These are phyloP conservation scores for Diplodia mutila DNA, from an alignment of 2,329 filamentous ascomycete genomes.

Conservation along the genomic window DNA sequence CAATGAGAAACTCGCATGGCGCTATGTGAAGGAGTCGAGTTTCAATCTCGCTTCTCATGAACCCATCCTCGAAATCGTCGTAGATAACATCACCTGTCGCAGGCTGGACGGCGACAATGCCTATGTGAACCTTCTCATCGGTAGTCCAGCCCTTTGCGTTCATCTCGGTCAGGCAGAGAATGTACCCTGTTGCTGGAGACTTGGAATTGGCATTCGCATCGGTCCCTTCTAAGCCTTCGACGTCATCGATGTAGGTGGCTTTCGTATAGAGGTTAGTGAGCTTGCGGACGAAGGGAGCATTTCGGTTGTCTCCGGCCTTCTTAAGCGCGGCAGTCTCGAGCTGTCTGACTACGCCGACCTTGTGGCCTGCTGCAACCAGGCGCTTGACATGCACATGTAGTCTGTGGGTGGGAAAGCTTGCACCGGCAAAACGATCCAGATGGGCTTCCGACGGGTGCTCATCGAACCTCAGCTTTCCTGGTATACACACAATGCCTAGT, in stretches of 20 bases:
- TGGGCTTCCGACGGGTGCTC: constrained; percentile 94
- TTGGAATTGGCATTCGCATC: constrained; percentile 58
- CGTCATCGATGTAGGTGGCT: constrained; percentile 94
- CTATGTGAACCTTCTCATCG: constrained; percentile 91
- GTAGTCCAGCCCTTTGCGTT: constrained; percentile 79
- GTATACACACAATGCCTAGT: constrained; percentile 93
- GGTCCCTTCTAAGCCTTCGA: constrained; percentile 71
- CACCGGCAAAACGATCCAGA: constrained; percentile 87
- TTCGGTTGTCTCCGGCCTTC: constrained; percentile 91
- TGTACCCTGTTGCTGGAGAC: constrained; percentile 73
- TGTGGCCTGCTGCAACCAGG: constrained; percentile 88
- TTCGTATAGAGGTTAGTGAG: constrained; percentile 98
- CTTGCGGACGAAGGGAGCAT: constrained; percentile 87
- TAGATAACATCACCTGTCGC: constrained; percentile 95
- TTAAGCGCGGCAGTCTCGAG: constrained; percentile 95
- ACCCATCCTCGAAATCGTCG: constrained; percentile 94
- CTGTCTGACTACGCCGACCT: constrained; percentile 93
- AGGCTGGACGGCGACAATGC: constrained; percentile 91
- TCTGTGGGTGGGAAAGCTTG: constrained; percentile 91
- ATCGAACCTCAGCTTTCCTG: constrained; percentile 91
- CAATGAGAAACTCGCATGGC: constrained; percentile 91
- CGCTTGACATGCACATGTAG: constrained; percentile 93
- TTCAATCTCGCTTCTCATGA: constrained; percentile 96
- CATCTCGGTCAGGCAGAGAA: constrained; percentile 88
- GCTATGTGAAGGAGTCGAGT: constrained; percentile 94